A percentile compares a stretch with the other conserved stretches of the same genome.
Conservation (phyloP, 2,329 filamentous ascomycete species). For the Exophiala lecanii-corni region DNA sequence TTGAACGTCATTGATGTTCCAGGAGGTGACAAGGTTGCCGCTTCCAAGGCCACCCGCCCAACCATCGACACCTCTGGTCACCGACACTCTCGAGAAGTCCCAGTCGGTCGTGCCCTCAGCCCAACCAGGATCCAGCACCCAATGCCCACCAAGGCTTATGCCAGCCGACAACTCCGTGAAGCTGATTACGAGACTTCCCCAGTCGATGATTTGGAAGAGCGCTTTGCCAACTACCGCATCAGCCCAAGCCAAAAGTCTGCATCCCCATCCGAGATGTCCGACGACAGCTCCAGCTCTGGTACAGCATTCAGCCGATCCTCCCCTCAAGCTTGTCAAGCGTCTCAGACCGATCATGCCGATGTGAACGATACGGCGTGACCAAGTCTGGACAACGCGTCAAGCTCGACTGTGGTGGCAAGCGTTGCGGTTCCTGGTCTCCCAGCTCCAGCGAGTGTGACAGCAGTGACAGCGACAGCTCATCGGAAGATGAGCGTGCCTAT, state of each 20-base stretch:
- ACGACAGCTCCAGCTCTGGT: slow-evolving; percentile 46
- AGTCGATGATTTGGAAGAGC: slow-evolving; percentile 71
- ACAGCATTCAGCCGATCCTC: slow-evolving; percentile 48
- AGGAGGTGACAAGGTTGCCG: slow-evolving; percentile 40
- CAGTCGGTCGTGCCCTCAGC: slow-evolving; percentile 84
- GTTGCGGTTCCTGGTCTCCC: slow-evolving; percentile 65
- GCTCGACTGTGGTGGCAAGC: slow-evolving; percentile 86
- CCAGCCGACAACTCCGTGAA: slow-evolving; percentile 81
- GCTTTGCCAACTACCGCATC: slow-evolving; percentile 67
- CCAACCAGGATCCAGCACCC: slow-evolving; percentile 86
- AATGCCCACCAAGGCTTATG: slow-evolving; percentile 81
- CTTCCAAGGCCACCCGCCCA: slow-evolving; percentile 40
- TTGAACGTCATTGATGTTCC: slow-evolving; percentile 97
- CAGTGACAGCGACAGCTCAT: slow-evolving; percentile 15
- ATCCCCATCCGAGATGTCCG: slow-evolving; percentile 65
- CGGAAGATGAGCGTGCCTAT: slow-evolving; percentile 22
- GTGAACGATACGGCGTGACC: slow-evolving; percentile 95
- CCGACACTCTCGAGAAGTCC: slow-evolving; percentile 57
- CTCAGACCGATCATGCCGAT: slow-evolving; percentile 70
- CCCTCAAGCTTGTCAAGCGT: slow-evolving; percentile 59
- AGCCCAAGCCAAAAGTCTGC: slow-evolving; percentile 67
- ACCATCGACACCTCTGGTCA: slow-evolving; percentile 36
- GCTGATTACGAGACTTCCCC: slow-evolving; percentile 65
- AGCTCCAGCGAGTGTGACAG: slow-evolving; percentile 24
- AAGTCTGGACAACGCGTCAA: slow-evolving; percentile 88